A percentile compares a stretch with the other conserved stretches of the same genome.
These are phyloP conservation scores for Mycena amicta DNA, from an alignment of 768 basidiomycete genomes.

Conservation along the genomic window DNA sequence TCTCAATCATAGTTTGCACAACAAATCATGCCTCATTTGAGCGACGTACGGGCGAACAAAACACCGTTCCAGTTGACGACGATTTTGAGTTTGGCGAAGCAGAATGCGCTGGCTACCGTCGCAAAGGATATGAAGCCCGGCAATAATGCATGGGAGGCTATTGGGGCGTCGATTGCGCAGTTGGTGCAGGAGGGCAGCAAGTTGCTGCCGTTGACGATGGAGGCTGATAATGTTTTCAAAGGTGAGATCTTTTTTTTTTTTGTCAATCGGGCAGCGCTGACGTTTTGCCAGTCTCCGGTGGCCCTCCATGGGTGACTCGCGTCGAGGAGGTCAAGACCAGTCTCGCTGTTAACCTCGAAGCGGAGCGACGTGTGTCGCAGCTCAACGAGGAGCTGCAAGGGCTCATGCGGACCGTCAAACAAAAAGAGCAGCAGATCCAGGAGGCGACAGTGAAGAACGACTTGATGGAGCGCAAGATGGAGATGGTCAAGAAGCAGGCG, in stretches of 20 bases:
- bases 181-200: slow-evolving; percentile 72
- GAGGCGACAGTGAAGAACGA: slow-evolving; percentile 92
- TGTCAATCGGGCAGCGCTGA: slow-evolving; percentile 1
- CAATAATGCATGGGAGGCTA: slow-evolving; percentile 74
- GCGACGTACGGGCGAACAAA: slow-evolving; percentile 78
- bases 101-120: slow-evolving; percentile 72
- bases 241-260: slow-evolving; percentile 47
- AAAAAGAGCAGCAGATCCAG: slow-evolving; percentile 89
- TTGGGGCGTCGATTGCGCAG: slow-evolving; percentile 67
- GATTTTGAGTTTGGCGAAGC: slow-evolving; percentile 70
- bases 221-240: slow-evolving; percentile 77
- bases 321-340: slow-evolving; percentile 82
- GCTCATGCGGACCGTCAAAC: slow-evolving; percentile 78
- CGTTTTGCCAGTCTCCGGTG: slow-evolving; percentile 64
- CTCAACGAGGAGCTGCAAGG: slow-evolving; percentile 90
- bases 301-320: slow-evolving; percentile 84
- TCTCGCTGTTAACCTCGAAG: slow-evolving; percentile 86
- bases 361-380: slow-evolving; percentile 83
- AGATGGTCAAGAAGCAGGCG: slow-evolving; percentile 87
- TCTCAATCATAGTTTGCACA: slow-evolving; percentile 86
- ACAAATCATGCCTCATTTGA: slow-evolving; percentile 83
- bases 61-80: slow-evolving; percentile 73
- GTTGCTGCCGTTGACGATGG: slow-evolving; percentile 70
- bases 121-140: slow-evolving; percentile 70
- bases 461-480: slow-evolving; percentile 91